A percentile compares a stretch with the other conserved stretches of the same genome.
Conservation (phyloP, 768 basidiomycete species). For the Auricularia heimuer region DNA sequence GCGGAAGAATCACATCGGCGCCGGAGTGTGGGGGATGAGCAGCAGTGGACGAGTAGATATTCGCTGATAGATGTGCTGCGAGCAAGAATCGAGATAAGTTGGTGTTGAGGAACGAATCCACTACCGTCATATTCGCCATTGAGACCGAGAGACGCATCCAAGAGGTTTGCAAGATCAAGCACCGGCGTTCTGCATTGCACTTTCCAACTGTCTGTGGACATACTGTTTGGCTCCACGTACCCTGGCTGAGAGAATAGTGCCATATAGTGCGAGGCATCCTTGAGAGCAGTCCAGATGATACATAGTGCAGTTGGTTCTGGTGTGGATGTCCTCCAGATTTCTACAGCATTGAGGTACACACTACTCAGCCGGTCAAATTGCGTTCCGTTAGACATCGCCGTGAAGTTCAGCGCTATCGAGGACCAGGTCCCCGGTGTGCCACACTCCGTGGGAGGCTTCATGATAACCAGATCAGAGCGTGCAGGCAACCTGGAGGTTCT, state of each 20-base stretch:
- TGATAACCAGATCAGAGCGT: too few species aligned
- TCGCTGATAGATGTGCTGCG: conserved; percentile 2
- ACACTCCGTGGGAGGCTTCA: conserved; percentile 7
- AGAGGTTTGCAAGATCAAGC: conserved; percentile 6
- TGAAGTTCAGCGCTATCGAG: conserved; percentile 4
- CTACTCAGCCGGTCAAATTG: conserved; percentile 7
- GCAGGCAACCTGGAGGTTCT: too few species aligned
- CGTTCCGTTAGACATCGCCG: not conserved
- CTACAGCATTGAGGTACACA: not conserved
- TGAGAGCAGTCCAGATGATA: conserved; percentile 8
- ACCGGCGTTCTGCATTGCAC: not conserved
- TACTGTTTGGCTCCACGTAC: not conserved
- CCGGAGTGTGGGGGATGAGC: not conserved
- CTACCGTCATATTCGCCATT: conserved; percentile 8
- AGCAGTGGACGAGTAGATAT: conserved; percentile 3
- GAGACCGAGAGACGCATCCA: conserved; percentile 4
- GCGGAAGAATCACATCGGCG: conserved; percentile 7
- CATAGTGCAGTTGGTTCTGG: conserved; percentile 8
- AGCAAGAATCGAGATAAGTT: not conserved
- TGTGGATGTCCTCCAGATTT: conserved; percentile 9
- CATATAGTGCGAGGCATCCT: conserved; percentile 7
- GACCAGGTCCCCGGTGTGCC: conserved; percentile 7
- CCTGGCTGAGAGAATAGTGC: conserved; percentile 7
- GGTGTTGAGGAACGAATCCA: not conserved
- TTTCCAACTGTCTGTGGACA: too few species aligned